phyloP scores from a whole-genome alignment of 1,139 yeast species.

The Williopsis jadinii region DNA sequence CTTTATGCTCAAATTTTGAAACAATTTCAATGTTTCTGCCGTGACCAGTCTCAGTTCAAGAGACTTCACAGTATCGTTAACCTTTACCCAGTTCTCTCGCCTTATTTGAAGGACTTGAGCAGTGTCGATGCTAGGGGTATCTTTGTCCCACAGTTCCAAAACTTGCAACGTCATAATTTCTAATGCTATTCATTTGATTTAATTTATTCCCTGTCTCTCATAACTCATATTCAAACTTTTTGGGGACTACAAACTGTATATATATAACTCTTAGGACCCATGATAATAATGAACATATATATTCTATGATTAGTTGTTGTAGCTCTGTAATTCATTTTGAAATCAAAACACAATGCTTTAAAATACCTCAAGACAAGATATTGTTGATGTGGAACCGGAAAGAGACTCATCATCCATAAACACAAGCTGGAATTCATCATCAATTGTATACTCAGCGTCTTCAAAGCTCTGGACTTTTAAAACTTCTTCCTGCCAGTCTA shows the following conservation, averaged over 20 bases:
- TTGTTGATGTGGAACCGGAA: no score
- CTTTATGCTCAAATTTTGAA: constrained; percentile 55
- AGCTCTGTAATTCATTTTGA: neutral
- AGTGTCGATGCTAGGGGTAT: constrained; percentile 10
- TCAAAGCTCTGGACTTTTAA: neutral
- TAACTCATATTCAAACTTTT: no score
- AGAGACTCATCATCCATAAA: neutral
- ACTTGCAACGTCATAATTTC: constrained; percentile 1
- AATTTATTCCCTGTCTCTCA: no score
- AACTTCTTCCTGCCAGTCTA: constrained; percentile 1
- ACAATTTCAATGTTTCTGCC: constrained; percentile 40
- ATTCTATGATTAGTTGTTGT: neutral
- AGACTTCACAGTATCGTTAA: constrained; percentile 13
- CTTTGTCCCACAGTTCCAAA: constrained; percentile 7
- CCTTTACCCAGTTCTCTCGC: constrained; percentile 10
- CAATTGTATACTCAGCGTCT: neutral
- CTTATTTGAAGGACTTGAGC: constrained; percentile 6
- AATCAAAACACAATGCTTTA: neutral
- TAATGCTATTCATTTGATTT: neutral
- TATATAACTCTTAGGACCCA: no score
- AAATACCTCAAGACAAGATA: neutral
- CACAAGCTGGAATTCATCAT: neutral
- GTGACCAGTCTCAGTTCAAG: constrained; percentile 35
- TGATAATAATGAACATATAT: neutral
- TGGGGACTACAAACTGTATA: no score